phyloP scores from a whole-genome alignment of 2,329 filamentous ascomycete genomes.

The Biscogniauxia mediterranea region DNA sequence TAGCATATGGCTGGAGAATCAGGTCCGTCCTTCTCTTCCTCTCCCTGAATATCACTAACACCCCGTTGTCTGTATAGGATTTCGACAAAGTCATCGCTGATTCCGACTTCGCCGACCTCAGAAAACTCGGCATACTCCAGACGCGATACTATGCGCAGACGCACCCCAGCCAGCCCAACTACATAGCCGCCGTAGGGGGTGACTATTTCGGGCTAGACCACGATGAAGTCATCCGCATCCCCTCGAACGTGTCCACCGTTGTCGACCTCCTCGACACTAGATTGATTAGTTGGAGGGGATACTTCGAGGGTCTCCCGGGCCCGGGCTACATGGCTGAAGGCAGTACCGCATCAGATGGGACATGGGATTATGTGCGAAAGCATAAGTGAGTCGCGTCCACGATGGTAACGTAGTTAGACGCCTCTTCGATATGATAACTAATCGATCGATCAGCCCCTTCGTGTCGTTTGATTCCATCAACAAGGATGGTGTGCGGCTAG shows the following conservation, averaged over 20 bases:
- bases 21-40: conserved; percentile 28
- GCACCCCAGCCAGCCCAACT: conserved; percentile 46
- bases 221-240: conserved; percentile 43
- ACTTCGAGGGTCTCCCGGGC: conserved; percentile 45
- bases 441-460: conserved; percentile 34
- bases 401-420: not conserved
- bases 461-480: conserved; percentile 43
- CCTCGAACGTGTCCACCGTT: conserved; percentile 44
- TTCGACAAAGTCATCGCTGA: conserved; percentile 41
- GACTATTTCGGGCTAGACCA: conserved; percentile 50
- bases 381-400: conserved; percentile 33
- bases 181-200: conserved; percentile 44
- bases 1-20: conserved; percentile 45
- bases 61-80: conserved; percentile 35
- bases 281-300: conserved; percentile 42
- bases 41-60: not conserved
- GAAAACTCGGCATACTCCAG: conserved; percentile 43
- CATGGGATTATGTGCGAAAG: conserved; percentile 40
- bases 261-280: conserved; percentile 44
- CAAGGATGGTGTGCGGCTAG: conserved; percentile 45
- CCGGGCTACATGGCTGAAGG: conserved; percentile 46
- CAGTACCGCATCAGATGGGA: conserved; percentile 33
- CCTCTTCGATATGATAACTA: not conserved
- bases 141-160: conserved; percentile 47
- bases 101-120: conserved; percentile 39